Conservation (phyloP, 176 grass and related monocot genomes). For the Phyllostachys edulis region DNA sequence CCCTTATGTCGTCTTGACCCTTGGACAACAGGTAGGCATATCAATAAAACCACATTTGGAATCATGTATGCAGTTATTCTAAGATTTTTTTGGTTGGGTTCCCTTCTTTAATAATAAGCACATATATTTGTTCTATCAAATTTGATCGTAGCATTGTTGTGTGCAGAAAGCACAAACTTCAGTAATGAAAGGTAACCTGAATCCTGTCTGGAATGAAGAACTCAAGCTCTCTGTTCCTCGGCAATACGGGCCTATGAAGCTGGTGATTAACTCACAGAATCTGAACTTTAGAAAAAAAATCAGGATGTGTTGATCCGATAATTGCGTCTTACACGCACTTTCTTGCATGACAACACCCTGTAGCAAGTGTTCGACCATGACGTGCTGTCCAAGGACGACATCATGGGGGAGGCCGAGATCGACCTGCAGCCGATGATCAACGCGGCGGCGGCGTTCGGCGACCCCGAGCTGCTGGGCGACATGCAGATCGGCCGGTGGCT, state of each 20-base stretch:
- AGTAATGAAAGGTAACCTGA: slow-evolving; percentile 64
- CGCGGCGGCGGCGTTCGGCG: slow-evolving; percentile 41
- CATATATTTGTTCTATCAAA: not conserved
- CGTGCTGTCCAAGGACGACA: slow-evolving; percentile 64
- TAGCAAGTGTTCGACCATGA: slow-evolving; percentile 82
- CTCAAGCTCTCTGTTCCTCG: slow-evolving; percentile 72
- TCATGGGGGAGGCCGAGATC: slow-evolving; percentile 78
- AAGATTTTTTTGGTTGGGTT: not conserved
- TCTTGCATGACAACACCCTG: not conserved
- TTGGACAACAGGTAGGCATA: slow-evolving; percentile 59
- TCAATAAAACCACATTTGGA: not conserved
- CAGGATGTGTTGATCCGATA: not conserved
- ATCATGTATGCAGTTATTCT: not conserved
- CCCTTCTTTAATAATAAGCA: not conserved
- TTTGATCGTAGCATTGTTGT: not conserved
- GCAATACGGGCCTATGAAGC: slow-evolving; percentile 56
- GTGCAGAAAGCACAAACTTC: slow-evolving; percentile 60
- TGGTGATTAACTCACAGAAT: slow-evolving; percentile 41
- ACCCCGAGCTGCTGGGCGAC: slow-evolving; percentile 49
- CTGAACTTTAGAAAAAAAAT: not conserved
- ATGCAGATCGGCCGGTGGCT: slow-evolving; percentile 79
- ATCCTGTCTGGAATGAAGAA: slow-evolving; percentile 86
- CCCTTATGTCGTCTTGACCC: slow-evolving; percentile 69
- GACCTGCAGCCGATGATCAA: slow-evolving; percentile 80
- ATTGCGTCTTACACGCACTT: not conserved